Conservation (phyloP, 805 yeast genomes). For the Yarrowia bubula region DNA sequence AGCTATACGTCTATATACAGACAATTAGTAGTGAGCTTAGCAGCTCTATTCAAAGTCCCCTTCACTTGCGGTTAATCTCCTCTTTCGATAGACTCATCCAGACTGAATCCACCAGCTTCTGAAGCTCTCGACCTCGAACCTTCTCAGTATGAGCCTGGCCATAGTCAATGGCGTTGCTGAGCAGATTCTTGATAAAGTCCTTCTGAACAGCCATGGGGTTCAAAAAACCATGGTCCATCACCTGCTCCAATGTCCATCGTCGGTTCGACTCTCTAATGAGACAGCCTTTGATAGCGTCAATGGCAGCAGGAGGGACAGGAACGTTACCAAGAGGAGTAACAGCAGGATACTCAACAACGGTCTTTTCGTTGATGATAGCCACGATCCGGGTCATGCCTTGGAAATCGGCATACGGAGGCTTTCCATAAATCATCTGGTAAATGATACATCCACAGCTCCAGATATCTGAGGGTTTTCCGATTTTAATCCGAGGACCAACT, state of each 20-base stretch:
- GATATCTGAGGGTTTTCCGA: constrained; percentile 91
- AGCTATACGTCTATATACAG: constrained; percentile 8
- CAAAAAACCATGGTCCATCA: constrained; percentile 65
- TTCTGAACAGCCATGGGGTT: constrained; percentile 72
- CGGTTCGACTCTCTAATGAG: constrained; percentile 65
- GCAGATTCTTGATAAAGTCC: constrained; percentile 63
- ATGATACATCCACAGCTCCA: constrained; percentile 98
- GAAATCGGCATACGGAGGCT: constrained; percentile 82
- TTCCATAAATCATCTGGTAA: constrained; percentile 92
- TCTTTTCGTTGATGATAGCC: constrained; percentile 84
- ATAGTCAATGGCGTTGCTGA: constrained; percentile 71
- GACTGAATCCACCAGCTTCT: constrained; percentile 54
- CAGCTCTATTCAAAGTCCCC: neutral
- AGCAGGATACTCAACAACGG: constrained; percentile 64
- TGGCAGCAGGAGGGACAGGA: constrained; percentile 63
- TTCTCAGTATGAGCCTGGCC: constrained; percentile 53
- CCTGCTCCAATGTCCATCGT: constrained; percentile 62
- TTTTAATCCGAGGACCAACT: constrained; percentile 51
- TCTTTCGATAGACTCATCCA: constrained; percentile 45
- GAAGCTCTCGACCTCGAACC: constrained; percentile 46
- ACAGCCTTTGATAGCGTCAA: constrained; percentile 71
- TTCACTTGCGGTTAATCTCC: constrained; percentile 22
- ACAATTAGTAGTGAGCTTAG: neutral
- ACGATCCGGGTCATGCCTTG: constrained; percentile 72
- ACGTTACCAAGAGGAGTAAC: constrained; percentile 55